Evolutionary conservation across 139 green algal genomes (phyloP).

Genomic region (Gonium pectorale): DNA sequence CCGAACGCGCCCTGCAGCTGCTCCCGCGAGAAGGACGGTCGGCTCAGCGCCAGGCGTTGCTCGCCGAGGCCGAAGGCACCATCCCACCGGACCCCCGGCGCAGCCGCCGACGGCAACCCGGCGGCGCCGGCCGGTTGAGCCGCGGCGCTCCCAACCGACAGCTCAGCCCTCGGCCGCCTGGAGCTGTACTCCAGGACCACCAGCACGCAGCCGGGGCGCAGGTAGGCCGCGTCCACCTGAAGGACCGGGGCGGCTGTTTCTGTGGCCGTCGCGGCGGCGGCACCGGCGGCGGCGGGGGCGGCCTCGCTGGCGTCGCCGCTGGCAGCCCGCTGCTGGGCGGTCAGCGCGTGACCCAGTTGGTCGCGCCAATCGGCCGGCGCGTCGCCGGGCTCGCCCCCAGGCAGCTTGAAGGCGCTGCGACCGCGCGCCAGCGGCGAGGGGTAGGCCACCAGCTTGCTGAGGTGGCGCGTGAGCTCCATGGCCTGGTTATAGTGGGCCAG

Average conservation of each 20-base stretch:
- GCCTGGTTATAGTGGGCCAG: slow-evolving; percentile 26
- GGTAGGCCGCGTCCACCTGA: background rate
- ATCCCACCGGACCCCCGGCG: background rate
- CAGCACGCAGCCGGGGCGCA: slow-evolving; percentile 22
- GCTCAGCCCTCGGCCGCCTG: background rate
- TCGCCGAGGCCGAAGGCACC: background rate
- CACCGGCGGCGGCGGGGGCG: background rate
- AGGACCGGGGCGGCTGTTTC: background rate
- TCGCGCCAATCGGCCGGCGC: slow-evolving; percentile 22
- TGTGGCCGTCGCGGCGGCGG: background rate
- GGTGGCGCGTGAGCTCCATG: background rate
- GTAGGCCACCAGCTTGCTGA: background rate
- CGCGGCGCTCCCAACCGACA: background rate
- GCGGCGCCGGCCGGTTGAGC: background rate
- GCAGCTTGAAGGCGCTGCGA: slow-evolving; percentile 36
- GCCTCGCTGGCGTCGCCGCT: too few relatives aligned
- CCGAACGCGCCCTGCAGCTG: background rate
- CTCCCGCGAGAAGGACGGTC: background rate
- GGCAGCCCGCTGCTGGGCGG: background rate
- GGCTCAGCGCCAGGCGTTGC: background rate
- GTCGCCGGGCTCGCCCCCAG: background rate
- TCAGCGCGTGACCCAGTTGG: background rate
- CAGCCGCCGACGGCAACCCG: background rate
- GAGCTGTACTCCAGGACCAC: slow-evolving; percentile 22
- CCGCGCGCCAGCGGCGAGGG: slow-evolving; percentile 4